Evolutionary conservation across 495 filamentous ascomycete genomes (phyloP), one percentile per base, ranked within the genome.

Genomic region (Lasiosphaeria ovina): DNA sequence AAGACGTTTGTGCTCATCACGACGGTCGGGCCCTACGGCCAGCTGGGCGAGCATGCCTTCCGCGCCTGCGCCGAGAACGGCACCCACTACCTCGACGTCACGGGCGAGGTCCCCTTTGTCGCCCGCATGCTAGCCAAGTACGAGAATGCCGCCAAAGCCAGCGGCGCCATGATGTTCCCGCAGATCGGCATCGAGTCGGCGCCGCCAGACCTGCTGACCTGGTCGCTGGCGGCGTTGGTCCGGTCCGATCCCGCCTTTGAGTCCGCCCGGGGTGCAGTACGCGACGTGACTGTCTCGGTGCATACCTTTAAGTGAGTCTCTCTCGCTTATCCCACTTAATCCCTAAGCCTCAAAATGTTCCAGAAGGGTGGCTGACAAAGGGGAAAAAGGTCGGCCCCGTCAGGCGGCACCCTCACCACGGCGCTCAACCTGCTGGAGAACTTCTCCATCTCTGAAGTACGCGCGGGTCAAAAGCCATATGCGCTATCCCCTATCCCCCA

Each of bases 31-130:
- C 93, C 93, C 0, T 98, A 93, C 72, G 76, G 84, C 67, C 67
- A 83, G 35, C 88, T 95, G 66, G 92, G 93, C 47, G 87, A 88
- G 50, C 82, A 83, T 47, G 91, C 92, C 17, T 85, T 98, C 56
- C 87, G 89, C 64, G 92, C 93, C n/a, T 98, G 93, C 71, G 91
- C 90, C 35, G 81, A 85, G 52, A 86, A 85, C 61, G 93, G 93
- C 31, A 97, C 93, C 11, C 92, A 97, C 71, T 97, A 97, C 70
- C 77, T 98, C 48, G 93, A 97, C 76, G 84, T 85, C 35, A 97
- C 93, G 11, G 93, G 93, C 42, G 94, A 98, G 70, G 83, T 85
- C 7, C 89, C 90, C 7, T 98, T 89, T 84, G 82, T 92, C 33
- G 76, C 81, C 59, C 76, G 83, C 32, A 94, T 97, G 80, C 85